phyloP scores from a whole-genome alignment of 1,284 basidiomycete genomes.

The Ustilago shanxiensis region DNA sequence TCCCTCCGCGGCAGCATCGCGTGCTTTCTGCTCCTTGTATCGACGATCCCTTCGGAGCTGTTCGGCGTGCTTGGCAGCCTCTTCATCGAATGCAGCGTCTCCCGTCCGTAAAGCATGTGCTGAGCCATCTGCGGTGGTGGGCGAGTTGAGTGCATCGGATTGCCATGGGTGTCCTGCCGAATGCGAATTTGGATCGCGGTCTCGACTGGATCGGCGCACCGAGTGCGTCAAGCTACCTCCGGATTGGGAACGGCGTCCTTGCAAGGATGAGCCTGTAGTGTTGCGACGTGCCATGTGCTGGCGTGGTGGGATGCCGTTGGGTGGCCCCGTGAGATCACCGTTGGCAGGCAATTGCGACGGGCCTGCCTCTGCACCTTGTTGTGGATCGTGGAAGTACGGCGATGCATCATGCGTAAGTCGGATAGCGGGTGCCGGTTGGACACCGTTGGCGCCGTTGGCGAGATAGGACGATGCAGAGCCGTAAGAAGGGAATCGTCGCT shows the following conservation, averaged over 20 bases:
- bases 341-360: conserved; percentile 3
- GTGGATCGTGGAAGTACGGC: conserved; percentile 36
- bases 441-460: conserved; percentile 13
- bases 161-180: conserved; percentile 32
- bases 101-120: conserved; percentile 57
- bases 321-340: conserved; percentile 16
- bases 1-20: conserved; percentile 42
- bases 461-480: conserved; percentile 27
- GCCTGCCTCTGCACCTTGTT: conserved; percentile 17
- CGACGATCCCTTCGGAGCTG: conserved; percentile 60
- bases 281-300: conserved; percentile 49
- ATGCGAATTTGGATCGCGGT: conserved; percentile 33
- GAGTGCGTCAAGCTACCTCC: conserved; percentile 34
- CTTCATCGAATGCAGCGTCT: conserved; percentile 66
- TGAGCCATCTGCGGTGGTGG: conserved; percentile 27
- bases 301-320: conserved; percentile 31
- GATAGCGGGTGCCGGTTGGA: conserved; percentile 34
- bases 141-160: conserved; percentile 39
- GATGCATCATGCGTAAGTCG: conserved; percentile 47
- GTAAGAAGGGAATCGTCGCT: conserved; percentile 27
- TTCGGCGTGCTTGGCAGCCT: conserved; percentile 65
- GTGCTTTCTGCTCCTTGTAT: conserved; percentile 60
- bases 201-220: conserved; percentile 39
- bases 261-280: conserved; percentile 55
- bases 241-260: conserved; percentile 39